phyloP scores from a whole-genome alignment of 176 grass and related monocot genomes.

The Cenchrus fungigraminus region DNA sequence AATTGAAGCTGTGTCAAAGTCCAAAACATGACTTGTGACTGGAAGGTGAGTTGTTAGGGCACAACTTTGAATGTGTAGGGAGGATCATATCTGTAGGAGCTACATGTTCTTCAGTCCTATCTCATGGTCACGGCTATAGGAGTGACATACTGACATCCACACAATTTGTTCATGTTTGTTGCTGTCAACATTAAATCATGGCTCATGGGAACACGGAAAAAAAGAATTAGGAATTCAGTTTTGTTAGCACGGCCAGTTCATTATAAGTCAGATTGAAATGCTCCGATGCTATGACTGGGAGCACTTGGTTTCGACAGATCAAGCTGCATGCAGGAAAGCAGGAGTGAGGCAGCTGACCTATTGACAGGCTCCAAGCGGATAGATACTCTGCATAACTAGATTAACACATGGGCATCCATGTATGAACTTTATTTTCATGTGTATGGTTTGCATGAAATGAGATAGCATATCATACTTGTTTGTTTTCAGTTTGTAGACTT shows the following conservation, averaged over 20 bases:
- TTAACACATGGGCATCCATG: background rate
- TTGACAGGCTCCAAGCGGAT: background rate
- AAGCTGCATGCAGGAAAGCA: background rate
- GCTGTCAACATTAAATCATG: background rate
- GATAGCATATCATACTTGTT: background rate
- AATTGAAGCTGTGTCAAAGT: no score
- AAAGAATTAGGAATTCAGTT: background rate
- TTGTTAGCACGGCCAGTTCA: background rate
- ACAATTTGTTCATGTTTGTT: background rate
- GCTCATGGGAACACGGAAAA: background rate
- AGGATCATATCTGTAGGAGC: no score
- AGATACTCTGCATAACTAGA: background rate
- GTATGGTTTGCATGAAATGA: background rate
- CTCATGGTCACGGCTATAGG: background rate
- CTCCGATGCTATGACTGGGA: background rate
- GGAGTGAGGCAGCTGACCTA: background rate
- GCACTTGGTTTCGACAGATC: background rate
- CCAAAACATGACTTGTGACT: no score
- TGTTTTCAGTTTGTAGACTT: background rate
- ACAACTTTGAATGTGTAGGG: no score
- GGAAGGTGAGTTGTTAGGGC: no score
- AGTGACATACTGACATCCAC: background rate
- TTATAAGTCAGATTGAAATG: background rate
- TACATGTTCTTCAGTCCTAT: background rate
- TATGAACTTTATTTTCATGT: background rate